Base-by-base conservation (phyloP, 2,329 filamentous ascomycete species). In the Myriosclerotinia duriaeana region DNA sequence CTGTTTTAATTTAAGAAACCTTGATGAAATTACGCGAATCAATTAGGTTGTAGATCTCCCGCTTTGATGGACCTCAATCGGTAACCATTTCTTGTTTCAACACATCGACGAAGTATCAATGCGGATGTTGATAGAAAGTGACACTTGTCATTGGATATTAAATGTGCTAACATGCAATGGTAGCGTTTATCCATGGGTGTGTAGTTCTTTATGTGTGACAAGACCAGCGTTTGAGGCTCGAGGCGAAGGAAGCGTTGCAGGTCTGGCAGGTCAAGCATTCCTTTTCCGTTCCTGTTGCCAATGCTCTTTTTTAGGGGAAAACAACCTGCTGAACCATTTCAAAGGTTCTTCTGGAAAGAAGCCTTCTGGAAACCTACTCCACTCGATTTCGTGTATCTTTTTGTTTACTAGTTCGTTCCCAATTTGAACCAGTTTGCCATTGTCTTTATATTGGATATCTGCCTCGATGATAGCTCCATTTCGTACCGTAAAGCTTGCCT, bases 301-400 rank as follows among this genome's bases (percentile, higher is more conserved):
- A 60, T 60, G 12, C 20, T 22, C 20, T 4, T 22, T 11, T 15
- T 36, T 48, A 30, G 34, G 30, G 26, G 56, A 60, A 4, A 64
- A 64, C 15, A 66, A 50, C 38, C 7, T 54, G 17, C 20, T 36
- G 15, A 66, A 30, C 59, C 59, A 66, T 36, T 48, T 60, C n/a
- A 48, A 36, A 22, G 30, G 42, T 22, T 11, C 42, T 3, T 64
- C 44, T 3, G 52, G 11, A 56, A 58, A 34, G 30, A 34, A 26
- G 12, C 5, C 20, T 26, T 34, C 20, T 17, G 62, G 53, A 17
- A 46, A 36, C 17, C 5, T 22, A 12, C 40, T 55, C 78, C 80
- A 83, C 56, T 79, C 73, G 26, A 86, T 79, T 60, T 85, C 81
- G 65, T 85, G 83, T 22, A 87, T 69, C 22, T 79, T 67, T 48